Evolutionary conservation across 768 basidiomycete genomes (phyloP).

Genomic region (Termitomyces eurrhizus): DNA sequence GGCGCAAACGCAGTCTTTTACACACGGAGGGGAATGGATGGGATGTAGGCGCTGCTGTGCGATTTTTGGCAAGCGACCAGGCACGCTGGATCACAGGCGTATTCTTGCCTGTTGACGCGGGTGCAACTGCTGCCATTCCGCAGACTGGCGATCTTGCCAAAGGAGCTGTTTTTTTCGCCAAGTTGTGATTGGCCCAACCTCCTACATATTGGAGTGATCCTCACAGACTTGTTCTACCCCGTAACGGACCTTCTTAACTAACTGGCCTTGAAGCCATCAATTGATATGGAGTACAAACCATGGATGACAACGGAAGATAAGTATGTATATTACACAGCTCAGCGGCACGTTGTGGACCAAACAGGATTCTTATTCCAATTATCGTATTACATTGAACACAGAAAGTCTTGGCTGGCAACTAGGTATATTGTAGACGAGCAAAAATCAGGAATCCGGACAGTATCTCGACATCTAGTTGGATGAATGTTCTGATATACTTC

Average conservation of each 20-base stretch:
- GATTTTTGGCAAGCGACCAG: slow-evolving; percentile 38
- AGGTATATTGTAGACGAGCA: too few species aligned
- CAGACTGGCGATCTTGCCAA: slow-evolving; percentile 5
- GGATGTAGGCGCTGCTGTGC: slow-evolving; percentile 35
- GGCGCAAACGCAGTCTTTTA: slow-evolving; percentile 31
- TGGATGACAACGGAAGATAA: background rate
- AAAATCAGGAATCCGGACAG: too few species aligned
- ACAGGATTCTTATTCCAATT: background rate
- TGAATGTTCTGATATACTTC: background rate
- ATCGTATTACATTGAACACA: too few species aligned
- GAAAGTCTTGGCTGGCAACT: too few species aligned
- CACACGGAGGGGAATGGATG: slow-evolving; percentile 41
- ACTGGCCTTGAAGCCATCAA: background rate
- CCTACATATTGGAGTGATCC: background rate
- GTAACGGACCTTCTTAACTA: background rate
- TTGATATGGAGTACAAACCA: background rate
- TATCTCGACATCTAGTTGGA: too few species aligned
- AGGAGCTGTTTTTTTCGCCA: slow-evolving; percentile 8
- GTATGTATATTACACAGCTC: too few species aligned
- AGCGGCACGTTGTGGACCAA: background rate
- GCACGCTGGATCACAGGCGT: slow-evolving; percentile 41
- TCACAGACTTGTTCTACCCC: background rate
- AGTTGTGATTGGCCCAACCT: background rate
- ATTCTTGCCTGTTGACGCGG: slow-evolving; percentile 38
- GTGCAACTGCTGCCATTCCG: slow-evolving; percentile 29